A percentile compares a stretch with the other conserved stretches of the same genome.
These are phyloP conservation scores for Thielaviopsis populi DNA, from an alignment of 2,329 filamentous ascomycete genomes.

Conservation along the genomic window DNA sequence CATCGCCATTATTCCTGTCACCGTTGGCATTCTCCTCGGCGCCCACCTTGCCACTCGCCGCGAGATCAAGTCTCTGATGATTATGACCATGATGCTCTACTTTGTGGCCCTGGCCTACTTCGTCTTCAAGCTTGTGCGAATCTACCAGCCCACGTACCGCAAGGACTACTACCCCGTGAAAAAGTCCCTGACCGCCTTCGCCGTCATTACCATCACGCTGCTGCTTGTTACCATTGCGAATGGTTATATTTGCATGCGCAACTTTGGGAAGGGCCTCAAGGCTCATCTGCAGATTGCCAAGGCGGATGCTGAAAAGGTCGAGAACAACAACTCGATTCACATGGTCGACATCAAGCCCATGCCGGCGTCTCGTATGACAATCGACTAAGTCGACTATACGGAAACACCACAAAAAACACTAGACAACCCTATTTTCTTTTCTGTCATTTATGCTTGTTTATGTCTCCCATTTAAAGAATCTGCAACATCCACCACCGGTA, in stretches of 20 bases:
- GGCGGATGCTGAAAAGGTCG: constrained; percentile 38
- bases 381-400: constrained; percentile 31
- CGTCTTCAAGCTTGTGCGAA: constrained; percentile 93
- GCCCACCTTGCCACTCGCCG: constrained; percentile 69
- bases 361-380: constrained; percentile 43
- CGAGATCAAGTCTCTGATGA: constrained; percentile 69
- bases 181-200: constrained; percentile 81
- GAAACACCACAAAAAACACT: not conserved
- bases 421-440: not conserved
- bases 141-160: constrained; percentile 55
- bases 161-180: constrained; percentile 60
- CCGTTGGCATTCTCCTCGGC: constrained; percentile 71
- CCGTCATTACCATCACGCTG: constrained; percentile 77
- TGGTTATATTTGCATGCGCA: constrained; percentile 72
- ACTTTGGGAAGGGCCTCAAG: constrained; percentile 83
- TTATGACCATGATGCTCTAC: constrained; percentile 66
- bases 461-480: constrained; percentile 12
- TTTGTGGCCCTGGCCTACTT: constrained; percentile 87
- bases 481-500: not conserved
- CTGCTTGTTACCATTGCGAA: constrained; percentile 81
- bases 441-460: constrained; percentile 4
- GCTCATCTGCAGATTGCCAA: constrained; percentile 53
- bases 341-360: constrained; percentile 42
- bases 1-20: constrained; percentile 77
- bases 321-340: constrained; percentile 36